Evolutionary conservation across 352 stramenopile species (phyloP), one percentile per base, ranked within the genome.

Genomic region (Phytophthora hybrid): DNA sequence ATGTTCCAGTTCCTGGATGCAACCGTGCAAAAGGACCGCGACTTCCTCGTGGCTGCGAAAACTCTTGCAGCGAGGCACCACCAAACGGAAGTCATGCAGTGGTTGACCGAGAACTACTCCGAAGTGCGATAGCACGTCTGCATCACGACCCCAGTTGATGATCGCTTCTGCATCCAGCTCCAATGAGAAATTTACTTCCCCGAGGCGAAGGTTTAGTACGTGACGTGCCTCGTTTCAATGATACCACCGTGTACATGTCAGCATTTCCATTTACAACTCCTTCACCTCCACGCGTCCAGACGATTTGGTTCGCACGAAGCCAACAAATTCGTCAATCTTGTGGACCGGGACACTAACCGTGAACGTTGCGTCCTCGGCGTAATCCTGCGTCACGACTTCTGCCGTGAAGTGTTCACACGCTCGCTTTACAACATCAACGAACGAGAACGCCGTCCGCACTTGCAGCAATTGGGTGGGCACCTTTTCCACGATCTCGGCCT

Each of bases 401-500:
- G 67, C 83, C 32, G 63, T 39, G 29, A 88, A 89, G 34, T 81
- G 77, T 18, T 71, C 57, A 56, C 77, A 88, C 29, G 69, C 73
- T 26, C 84, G 82, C 55, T 93, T 90, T 31, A 93, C 73, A 18
- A 80, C 71, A 23, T 65, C 59, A 39, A 76, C 68, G 57, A 83
- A 76, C 1, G 75, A 66, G 55, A 90, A 88, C 2, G 63, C 55
- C 26, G 76, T 69, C 5, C 32, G 49, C 4, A 91, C 56, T 5
- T 54, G 59, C 37, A 93, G 29, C 37, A 81, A 31, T 26, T 51
- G 70, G 31, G 77, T 91, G 21, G 81, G 78, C 47, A 91, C 77
- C 39, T 80, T 82, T 4, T 91, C 78, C 41, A 92, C 52, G 46
- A 93, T 77, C 66, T 89, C 76, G 0, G 80, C 79, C 16, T 81